Base-by-base conservation (phyloP, 352 stramenopile genomes). In the Phytopythium vexans region DNA sequence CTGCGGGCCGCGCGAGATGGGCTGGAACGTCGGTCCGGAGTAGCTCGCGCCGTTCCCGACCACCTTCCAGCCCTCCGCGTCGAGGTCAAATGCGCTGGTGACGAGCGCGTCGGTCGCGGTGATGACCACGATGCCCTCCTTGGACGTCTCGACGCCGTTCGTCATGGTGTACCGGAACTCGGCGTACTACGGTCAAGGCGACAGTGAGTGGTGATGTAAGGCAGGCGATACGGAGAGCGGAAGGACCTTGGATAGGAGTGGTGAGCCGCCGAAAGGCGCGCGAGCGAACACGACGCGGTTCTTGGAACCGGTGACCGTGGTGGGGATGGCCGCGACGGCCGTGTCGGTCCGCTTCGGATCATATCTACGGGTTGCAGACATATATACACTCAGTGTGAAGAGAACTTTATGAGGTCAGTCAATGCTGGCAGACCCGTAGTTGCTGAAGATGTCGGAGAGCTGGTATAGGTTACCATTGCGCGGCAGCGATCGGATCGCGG, bases 151-250 rank as follows among this genome's bases (percentile, higher is more conserved):
- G 3, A 73, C 54, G 11, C 73, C 74, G 55, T 96, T 88, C 9
- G 71, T 77, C 60, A 95, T 76, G 6, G 79, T 94, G 66, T 94
- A 97, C 51, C 75, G 73, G 54, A 97, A 96, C 49, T 91, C 78
- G 31, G 82, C 82, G 48, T 84, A 96, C 73, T 96, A n/a, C 16
- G 38, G 40, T 5, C n/a, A 32, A 49, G 12, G 21, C 21, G 2
- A 27, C 21, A 27, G 21, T 27, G 21, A 27, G 21, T 27, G 21
- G 43, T 12, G 16, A 32, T 0, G 35, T n/a, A 10, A 52, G 55
- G 1, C 9, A 3, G 7, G 5, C 38, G 43, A 16, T 8, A 35
- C 36, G 9, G 5, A 34, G 31, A 14, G 9, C 1, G 31, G 16
- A 41, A 27, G 38, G 54, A 89, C 82, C 72, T 90, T 89, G 51